Conservation (phyloP, 306 rosid genomes). For the Lotus japonicus region DNA sequence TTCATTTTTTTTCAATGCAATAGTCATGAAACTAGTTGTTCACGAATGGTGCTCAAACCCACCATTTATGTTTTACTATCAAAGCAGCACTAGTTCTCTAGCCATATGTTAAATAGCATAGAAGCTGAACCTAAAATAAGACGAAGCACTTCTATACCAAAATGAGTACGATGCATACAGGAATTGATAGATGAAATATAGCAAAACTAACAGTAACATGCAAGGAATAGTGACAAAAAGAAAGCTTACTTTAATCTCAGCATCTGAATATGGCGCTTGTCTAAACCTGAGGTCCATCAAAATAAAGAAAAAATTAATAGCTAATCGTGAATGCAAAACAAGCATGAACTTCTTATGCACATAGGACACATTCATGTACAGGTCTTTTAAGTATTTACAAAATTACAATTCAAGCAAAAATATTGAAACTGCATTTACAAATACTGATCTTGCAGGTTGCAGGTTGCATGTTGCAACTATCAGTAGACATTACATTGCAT, state of each 20-base stretch:
- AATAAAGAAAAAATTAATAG: slow-evolving; percentile 4
- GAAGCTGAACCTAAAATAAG: background rate
- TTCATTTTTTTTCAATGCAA: background rate
- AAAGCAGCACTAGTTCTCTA: background rate
- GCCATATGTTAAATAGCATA: background rate
- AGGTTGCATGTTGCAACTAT: slow-evolving; percentile 10
- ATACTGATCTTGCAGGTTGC: background rate
- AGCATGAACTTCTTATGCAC: slow-evolving; percentile 1
- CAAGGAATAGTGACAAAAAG: slow-evolving; percentile 2
- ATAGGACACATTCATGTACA: background rate
- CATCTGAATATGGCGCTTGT: slow-evolving; percentile 70
- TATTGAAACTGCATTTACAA: background rate
- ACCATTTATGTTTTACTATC: background rate
- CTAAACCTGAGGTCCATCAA: slow-evolving; percentile 57
- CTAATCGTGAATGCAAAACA: slow-evolving; percentile 10
- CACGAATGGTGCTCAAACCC: slow-evolving; percentile 15
- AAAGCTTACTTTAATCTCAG: slow-evolving; percentile 76
- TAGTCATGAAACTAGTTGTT: slow-evolving; percentile 1
- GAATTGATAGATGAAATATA: slow-evolving; percentile 9
- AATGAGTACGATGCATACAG: slow-evolving; percentile 1
- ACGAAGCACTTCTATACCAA: background rate
- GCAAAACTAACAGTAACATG: slow-evolving; percentile 3
- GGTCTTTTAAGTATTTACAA: background rate
- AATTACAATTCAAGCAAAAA: background rate
- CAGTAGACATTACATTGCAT: background rate